Percentiles rank a stretch among this genome's conserved stretches.
Evolutionary conservation across 768 basidiomycete genomes (phyloP).

Genomic region (Daedalea quercina): DNA sequence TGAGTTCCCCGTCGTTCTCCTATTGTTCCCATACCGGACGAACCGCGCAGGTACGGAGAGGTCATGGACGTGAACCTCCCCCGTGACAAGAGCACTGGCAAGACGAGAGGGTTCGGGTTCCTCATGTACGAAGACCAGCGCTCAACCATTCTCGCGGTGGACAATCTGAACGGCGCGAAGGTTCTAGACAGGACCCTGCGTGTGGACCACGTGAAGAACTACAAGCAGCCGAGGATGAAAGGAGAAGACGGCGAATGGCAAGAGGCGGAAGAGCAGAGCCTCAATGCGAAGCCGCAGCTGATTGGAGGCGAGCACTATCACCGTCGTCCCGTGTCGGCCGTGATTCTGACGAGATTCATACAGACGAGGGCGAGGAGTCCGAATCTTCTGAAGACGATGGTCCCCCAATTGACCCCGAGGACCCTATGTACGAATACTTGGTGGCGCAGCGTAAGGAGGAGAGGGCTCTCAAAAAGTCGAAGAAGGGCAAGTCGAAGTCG

Average conservation of each 20-base stretch:
- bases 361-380: slow-evolving; percentile 48
- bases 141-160: slow-evolving; percentile 92
- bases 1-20: slow-evolving; percentile 33
- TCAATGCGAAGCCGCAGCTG: slow-evolving; percentile 80
- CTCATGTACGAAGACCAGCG: slow-evolving; percentile 99
- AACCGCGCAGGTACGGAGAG: slow-evolving; percentile 77
- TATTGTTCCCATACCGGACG: slow-evolving; percentile 1
- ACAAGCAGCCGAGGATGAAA: slow-evolving; percentile 79
- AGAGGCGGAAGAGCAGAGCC: slow-evolving; percentile 77
- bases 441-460: slow-evolving; percentile 68
- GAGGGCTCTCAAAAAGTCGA: slow-evolving; percentile 50
- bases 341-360: background rate
- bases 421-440: slow-evolving; percentile 95
- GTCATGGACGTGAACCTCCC: slow-evolving; percentile 93
- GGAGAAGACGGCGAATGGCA: slow-evolving; percentile 80
- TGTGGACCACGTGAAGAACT: slow-evolving; percentile 89
- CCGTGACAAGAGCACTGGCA: slow-evolving; percentile 88
- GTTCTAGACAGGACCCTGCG: slow-evolving; percentile 82
- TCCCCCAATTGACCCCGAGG: slow-evolving; percentile 84
- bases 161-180: slow-evolving; percentile 94
- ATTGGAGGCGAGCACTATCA: slow-evolving; percentile 36
- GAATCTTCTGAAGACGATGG: slow-evolving; percentile 61
- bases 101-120: slow-evolving; percentile 88
- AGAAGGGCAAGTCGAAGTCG: slow-evolving; percentile 49
- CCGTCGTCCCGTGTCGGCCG: slow-evolving; percentile 22